Percentiles rank a stretch among this genome's conserved stretches.
Evolutionary conservation across 495 filamentous ascomycete species (phyloP).

Genomic region (Echria macrotheca): DNA sequence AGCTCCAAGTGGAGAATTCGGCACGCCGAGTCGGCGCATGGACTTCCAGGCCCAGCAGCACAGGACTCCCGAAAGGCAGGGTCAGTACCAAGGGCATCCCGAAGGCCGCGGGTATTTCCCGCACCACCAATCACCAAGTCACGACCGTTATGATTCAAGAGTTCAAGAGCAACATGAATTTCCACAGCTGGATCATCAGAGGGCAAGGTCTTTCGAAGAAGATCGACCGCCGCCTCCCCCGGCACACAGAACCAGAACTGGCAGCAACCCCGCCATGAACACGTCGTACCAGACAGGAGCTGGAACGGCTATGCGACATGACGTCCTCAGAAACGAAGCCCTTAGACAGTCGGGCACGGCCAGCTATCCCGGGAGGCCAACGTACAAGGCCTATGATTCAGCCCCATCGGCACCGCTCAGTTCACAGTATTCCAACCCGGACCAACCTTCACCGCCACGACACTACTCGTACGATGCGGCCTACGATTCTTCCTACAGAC

Average conservation of each 20-base stretch:
- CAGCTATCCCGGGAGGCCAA: slow-evolving; percentile 42
- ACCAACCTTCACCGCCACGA: slow-evolving; percentile 31
- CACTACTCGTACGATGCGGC: slow-evolving; percentile 46
- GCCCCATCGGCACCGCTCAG: slow-evolving; percentile 28
- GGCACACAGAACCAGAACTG: slow-evolving; percentile 37
- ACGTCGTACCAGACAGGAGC: slow-evolving; percentile 28
- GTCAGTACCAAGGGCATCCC: slow-evolving; percentile 28
- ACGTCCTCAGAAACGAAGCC: slow-evolving; percentile 44
- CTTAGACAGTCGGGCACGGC: slow-evolving; percentile 38
- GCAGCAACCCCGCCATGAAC: slow-evolving; percentile 32
- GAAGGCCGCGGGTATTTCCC: slow-evolving; percentile 23
- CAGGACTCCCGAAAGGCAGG: slow-evolving; percentile 28
- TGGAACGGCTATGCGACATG: slow-evolving; percentile 40
- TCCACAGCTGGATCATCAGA: slow-evolving; percentile 14
- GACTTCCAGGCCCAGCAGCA: slow-evolving; percentile 26
- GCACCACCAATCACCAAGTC: slow-evolving; percentile 15
- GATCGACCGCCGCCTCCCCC: slow-evolving; percentile 43
- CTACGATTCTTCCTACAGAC: slow-evolving; percentile 39
- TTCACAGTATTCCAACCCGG: slow-evolving; percentile 25
- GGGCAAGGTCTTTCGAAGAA: slow-evolving; percentile 17
- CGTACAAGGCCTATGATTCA: slow-evolving; percentile 41
- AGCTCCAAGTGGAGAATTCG: slow-evolving; percentile 23
- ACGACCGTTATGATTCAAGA: slow-evolving; percentile 20
- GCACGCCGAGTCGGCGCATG: slow-evolving; percentile 24
- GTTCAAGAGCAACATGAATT: slow-evolving; percentile 17